Percentiles rank a stretch among this genome's conserved stretches.
These are phyloP conservation scores for Corynascus novoguineensis DNA, from an alignment of 495 filamentous ascomycete species.

Conservation along the genomic window DNA sequence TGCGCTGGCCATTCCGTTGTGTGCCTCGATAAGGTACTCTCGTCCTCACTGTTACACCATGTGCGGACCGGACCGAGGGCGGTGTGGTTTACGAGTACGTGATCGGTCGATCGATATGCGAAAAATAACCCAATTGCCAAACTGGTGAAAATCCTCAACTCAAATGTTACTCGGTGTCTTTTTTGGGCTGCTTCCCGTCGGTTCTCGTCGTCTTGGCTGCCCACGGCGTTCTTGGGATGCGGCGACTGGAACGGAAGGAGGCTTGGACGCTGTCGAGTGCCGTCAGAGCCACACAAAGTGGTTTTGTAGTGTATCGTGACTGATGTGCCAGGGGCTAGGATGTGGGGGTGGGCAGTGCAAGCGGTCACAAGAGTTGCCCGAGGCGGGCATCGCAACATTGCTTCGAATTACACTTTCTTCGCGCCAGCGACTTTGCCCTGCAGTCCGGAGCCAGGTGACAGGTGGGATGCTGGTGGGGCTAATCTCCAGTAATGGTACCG, in stretches of 20 bases:
- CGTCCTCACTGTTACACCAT: slow-evolving; percentile 12
- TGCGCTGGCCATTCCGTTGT: slow-evolving; percentile 22
- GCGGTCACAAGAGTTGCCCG: slow-evolving; percentile 21
- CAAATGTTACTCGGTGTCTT: not conserved
- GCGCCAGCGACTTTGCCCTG: not conserved
- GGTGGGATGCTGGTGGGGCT: slow-evolving; percentile 20
- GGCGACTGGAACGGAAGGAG: not conserved
- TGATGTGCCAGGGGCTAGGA: not conserved
- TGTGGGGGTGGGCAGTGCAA: slow-evolving; percentile 9
- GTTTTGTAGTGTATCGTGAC: slow-evolving; percentile 19
- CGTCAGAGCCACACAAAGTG: slow-evolving; percentile 12
- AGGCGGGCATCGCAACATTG: slow-evolving; percentile 17
- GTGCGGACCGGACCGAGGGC: not conserved
- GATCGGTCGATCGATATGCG: too few species aligned
- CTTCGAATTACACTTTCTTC: too few species aligned
- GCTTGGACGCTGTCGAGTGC: not conserved
- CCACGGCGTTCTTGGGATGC: not conserved
- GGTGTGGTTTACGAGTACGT: not conserved
- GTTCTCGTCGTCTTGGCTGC: not conserved
- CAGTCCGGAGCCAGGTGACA: not conserved
- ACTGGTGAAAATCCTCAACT: too few species aligned
- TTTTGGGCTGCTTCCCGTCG: slow-evolving; percentile 1
- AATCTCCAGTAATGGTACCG: slow-evolving; percentile 7
- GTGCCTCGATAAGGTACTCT: not conserved
- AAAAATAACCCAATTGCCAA: too few species aligned